Base-by-base conservation (phyloP, 345 rosid species). In the Eutrema heterophyllum region DNA sequence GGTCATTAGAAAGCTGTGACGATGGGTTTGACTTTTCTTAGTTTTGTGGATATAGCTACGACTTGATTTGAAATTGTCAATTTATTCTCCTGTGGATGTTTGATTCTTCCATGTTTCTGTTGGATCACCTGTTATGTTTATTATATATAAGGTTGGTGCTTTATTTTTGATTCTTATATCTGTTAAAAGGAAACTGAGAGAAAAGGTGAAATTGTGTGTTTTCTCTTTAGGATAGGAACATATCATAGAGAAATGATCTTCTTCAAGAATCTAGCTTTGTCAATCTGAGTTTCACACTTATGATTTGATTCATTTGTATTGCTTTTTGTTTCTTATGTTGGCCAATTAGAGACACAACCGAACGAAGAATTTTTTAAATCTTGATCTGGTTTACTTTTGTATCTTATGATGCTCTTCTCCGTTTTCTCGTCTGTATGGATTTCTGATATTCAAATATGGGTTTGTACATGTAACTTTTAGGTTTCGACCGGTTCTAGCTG, bases 11-110 rank as follows among this genome's bases (percentile, higher is more conserved):
- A 40, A 74, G 38, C 18, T 40, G 52, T 58, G 62, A 30, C 14
- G 64, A 24, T 70, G 66, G 24, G 26, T 64, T 64, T 77, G 79
- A 75, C 76, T 70, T 70, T 70, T 57, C 52, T 61, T 48, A 32
- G 39, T 33, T 46, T 21, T 21, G 24, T 45, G 13, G 67, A 57
- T 38, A 24, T 8, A 43, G 55, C 9, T 18, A 3, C 5, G 46
- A 32, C 44, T 48, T 27, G 5, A 11, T 40, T 72, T 71, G 66
- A 57, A 14, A 40, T 32, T 59, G 6, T 75, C 73, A 59, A 30
- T 59, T 18, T 27, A 36, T 48, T 26, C 24, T 10, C 65, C 1
- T 61, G 7, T 51, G 14, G 5, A 38, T 44, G 46, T 64, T 72
- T 64, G 67, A 56, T 46, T 71, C 51, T 38, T 60, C 51, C n/a